Conservation (phyloP, 768 basidiomycete genomes). For the Neoboletus brunneissimus region DNA sequence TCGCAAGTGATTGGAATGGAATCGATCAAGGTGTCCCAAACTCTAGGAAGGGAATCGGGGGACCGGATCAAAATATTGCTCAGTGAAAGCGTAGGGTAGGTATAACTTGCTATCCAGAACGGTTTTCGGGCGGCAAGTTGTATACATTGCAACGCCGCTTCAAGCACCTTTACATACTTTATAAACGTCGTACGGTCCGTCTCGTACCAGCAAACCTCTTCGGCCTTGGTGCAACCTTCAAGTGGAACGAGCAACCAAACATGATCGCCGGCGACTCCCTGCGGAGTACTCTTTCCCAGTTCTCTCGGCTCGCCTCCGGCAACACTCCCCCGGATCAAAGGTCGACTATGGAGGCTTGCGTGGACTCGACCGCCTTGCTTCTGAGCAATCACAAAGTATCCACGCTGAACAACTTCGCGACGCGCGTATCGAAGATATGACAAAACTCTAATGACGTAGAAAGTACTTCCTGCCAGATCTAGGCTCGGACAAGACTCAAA, state of each 20-base stretch:
- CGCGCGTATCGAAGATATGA: too few species aligned
- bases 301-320: background rate
- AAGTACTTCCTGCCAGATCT: background rate
- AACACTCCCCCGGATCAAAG: background rate
- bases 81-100: background rate
- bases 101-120: background rate
- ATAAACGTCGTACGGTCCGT: background rate
- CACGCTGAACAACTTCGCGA: too few species aligned
- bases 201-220: background rate
- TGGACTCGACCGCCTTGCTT: background rate
- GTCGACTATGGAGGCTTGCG: too few species aligned
- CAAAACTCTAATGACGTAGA: background rate
- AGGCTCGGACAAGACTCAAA: background rate
- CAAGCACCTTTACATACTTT: background rate
- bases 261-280: background rate
- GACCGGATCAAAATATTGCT: background rate
- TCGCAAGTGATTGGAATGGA: background rate
- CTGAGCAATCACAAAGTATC: background rate
- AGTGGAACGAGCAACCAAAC: background rate
- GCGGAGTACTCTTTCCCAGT: too few species aligned
- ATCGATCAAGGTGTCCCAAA: background rate
- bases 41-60: background rate
- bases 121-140: too few species aligned
- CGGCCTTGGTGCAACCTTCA: background rate
- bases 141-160: background rate